phyloP scores from a whole-genome alignment of 148 eudicot genomes.

The Cornus kousa region DNA sequence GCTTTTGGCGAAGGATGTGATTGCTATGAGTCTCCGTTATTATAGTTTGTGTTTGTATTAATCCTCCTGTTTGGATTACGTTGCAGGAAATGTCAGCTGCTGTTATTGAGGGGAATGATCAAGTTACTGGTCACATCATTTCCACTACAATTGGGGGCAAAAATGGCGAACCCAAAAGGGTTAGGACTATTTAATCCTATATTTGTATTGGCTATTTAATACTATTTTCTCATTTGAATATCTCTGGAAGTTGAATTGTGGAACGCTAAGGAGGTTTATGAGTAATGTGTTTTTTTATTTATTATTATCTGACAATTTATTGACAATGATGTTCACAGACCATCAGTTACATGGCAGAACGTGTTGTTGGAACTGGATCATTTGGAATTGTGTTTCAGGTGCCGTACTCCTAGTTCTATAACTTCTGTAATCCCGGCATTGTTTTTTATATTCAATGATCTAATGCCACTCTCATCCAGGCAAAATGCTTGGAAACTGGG shows the following conservation, averaged over 20 bases:
- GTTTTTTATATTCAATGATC: neutral
- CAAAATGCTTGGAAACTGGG: slow-evolving; percentile 82
- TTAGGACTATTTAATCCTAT: slow-evolving; percentile 19
- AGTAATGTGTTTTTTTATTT: neutral
- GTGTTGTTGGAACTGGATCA: slow-evolving; percentile 88
- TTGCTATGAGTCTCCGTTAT: neutral
- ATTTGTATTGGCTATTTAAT: slow-evolving; percentile 3
- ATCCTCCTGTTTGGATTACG: slow-evolving; percentile 5
- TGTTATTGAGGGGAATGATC: slow-evolving; percentile 70
- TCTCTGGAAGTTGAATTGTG: neutral
- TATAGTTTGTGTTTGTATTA: neutral
- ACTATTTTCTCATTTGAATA: no score
- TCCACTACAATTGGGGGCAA: slow-evolving; percentile 85
- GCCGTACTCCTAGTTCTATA: neutral
- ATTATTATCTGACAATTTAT: neutral
- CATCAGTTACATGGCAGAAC: slow-evolving; percentile 84
- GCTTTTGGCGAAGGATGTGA: neutral
- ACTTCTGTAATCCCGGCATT: neutral
- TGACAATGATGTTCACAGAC: slow-evolving; percentile 46
- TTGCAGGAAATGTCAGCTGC: slow-evolving; percentile 73
- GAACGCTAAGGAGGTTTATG: neutral
- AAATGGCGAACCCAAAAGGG: slow-evolving; percentile 91
- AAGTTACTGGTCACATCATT: slow-evolving; percentile 82
- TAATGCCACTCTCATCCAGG: slow-evolving; percentile 36
- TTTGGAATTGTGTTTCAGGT: slow-evolving; percentile 88